phyloP scores from a whole-genome alignment of 2,329 filamentous ascomycete genomes.

The Bipolaris zeicola region DNA sequence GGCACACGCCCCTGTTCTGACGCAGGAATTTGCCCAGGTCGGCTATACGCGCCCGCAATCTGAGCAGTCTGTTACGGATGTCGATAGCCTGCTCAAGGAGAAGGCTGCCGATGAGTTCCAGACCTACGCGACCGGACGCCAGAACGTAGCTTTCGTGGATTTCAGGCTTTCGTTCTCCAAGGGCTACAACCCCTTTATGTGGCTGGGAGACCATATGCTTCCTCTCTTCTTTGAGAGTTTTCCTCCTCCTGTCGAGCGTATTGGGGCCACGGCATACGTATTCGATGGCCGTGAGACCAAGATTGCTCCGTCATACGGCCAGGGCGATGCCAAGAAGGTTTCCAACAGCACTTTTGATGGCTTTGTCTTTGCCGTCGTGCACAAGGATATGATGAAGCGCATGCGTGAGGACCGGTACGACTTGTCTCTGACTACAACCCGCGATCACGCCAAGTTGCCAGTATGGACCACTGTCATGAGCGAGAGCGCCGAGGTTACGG shows the following conservation, averaged over 20 bases:
- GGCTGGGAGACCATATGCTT: slow-evolving; percentile 69
- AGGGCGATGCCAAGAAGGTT: slow-evolving; percentile 66
- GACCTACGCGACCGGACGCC: slow-evolving; percentile 86
- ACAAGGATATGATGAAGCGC: slow-evolving; percentile 91
- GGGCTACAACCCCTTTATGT: slow-evolving; percentile 79
- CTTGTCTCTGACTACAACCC: slow-evolving; percentile 87
- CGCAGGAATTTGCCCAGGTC: slow-evolving; percentile 83
- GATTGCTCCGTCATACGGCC: slow-evolving; percentile 69
- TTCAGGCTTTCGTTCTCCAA: slow-evolving; percentile 81
- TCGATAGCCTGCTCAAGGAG: slow-evolving; percentile 74
- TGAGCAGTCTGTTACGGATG: slow-evolving; percentile 48
- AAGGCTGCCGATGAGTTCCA: slow-evolving; percentile 85
- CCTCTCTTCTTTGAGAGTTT: slow-evolving; percentile 83
- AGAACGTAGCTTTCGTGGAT: slow-evolving; percentile 91
- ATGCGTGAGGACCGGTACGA: slow-evolving; percentile 94
- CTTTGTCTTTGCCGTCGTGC: slow-evolving; percentile 93
- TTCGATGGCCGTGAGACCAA: slow-evolving; percentile 91
- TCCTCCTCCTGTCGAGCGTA: slow-evolving; percentile 68
- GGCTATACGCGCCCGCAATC: slow-evolving; percentile 65
- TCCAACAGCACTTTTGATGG: slow-evolving; percentile 74
- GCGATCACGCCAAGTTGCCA: slow-evolving; percentile 89
- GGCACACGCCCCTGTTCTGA: slow-evolving; percentile 72
- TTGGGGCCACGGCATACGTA: slow-evolving; percentile 80
- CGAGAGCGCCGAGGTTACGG: slow-evolving; percentile 93
- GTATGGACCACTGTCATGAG: slow-evolving; percentile 93